Evolutionary conservation across 2,329 filamentous ascomycete species (phyloP).

Genomic region (Orbilia javanica): DNA sequence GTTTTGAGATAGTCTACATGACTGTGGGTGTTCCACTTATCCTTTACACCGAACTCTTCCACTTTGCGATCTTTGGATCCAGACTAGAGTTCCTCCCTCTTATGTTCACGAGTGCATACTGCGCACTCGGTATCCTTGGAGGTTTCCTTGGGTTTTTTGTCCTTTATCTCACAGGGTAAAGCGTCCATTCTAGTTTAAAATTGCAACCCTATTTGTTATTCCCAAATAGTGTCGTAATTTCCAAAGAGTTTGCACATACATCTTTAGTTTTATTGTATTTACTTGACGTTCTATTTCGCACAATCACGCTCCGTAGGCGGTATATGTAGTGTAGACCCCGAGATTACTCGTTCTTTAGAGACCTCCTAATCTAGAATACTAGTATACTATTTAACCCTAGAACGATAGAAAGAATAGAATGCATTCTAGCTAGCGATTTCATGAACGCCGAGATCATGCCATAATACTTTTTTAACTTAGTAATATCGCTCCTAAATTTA

Average conservation of each 20-base stretch:
- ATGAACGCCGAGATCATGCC: slow-evolving; percentile 45
- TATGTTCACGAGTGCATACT: slow-evolving; percentile 97
- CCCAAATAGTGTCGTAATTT: too few species aligned
- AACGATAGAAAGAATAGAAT: slow-evolving; percentile 26
- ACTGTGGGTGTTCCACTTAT: slow-evolving; percentile 89
- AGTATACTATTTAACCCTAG: neutral
- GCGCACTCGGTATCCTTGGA: slow-evolving; percentile 90
- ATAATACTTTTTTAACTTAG: slow-evolving; percentile 30
- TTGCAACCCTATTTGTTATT: neutral
- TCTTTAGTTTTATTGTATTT: slow-evolving; percentile 1
- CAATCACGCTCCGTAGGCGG: neutral
- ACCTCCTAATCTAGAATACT: slow-evolving; percentile 5
- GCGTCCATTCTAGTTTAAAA: neutral
- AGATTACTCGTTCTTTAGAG: neutral
- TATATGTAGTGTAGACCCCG: slow-evolving; percentile 8
- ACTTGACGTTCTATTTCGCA: neutral
- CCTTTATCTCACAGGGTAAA: slow-evolving; percentile 77
- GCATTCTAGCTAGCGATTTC: slow-evolving; percentile 47
- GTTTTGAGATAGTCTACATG: slow-evolving; percentile 90
- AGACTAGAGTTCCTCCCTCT: slow-evolving; percentile 89
- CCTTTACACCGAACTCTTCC: slow-evolving; percentile 85
- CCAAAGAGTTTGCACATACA: slow-evolving; percentile 15
- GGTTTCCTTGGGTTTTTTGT: slow-evolving; percentile 96
- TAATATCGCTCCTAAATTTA: slow-evolving; percentile 17
- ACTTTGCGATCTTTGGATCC: slow-evolving; percentile 84